Percentiles rank a stretch among this genome's conserved stretches.
Conservation (phyloP, 2,329 filamentous ascomycete species). For the Trichoderma semiorbis region DNA sequence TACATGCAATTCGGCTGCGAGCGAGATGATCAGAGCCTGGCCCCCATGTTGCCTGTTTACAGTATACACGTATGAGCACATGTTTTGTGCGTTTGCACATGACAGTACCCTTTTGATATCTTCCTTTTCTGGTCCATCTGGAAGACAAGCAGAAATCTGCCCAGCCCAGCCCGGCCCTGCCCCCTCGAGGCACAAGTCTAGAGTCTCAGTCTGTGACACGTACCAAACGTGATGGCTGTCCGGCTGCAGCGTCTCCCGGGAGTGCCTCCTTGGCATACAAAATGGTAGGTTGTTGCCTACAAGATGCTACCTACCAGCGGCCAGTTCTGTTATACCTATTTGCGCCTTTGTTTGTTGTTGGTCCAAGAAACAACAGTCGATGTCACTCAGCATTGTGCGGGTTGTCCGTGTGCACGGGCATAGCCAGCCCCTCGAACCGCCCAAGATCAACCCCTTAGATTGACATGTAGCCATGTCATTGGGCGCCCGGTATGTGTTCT, state of each 20-base stretch:
- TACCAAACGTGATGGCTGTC: neutral
- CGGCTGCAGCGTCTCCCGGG: neutral
- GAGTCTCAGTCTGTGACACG: conserved; percentile 1
- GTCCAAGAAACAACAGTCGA: neutral
- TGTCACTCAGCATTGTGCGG: neutral
- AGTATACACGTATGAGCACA: neutral
- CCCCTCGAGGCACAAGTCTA: neutral
- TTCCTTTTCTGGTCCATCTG: neutral
- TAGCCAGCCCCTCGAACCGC: neutral
- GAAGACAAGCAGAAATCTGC: neutral
- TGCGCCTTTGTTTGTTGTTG: neutral
- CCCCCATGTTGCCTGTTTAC: neutral
- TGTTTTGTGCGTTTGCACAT: neutral
- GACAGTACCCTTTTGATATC: neutral
- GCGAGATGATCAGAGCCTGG: neutral
- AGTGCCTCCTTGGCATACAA: neutral
- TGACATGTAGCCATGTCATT: neutral
- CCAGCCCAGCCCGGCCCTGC: neutral
- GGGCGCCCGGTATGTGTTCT: neutral
- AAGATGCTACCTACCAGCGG: neutral
- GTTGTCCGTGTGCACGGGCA: neutral
- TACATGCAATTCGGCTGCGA: neutral
- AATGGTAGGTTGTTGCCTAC: neutral
- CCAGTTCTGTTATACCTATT: neutral
- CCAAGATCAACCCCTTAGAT: neutral